Percentiles rank a stretch among this genome's conserved stretches.
These are phyloP conservation scores for Trichomonas tenax DNA, from an alignment of 208 protist genomes.

Conservation along the genomic window DNA sequence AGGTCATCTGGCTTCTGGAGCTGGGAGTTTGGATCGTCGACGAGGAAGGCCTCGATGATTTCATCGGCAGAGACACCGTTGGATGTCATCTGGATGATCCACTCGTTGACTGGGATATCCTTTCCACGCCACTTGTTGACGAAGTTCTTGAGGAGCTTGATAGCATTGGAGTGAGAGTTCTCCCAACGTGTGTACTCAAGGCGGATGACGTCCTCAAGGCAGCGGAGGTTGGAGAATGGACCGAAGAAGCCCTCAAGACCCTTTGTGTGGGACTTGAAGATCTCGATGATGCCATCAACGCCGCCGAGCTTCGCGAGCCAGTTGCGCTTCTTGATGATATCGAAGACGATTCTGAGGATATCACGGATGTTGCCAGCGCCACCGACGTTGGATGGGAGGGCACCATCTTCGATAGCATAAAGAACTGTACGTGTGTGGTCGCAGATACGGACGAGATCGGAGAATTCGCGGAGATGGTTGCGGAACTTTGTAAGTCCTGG, in stretches of 20 bases:
- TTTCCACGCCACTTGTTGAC: background rate
- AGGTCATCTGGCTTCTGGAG: background rate
- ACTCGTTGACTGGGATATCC: background rate
- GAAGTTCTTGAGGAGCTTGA: background rate
- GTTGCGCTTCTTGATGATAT: background rate
- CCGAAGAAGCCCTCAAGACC: background rate
- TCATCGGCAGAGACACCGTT: background rate
- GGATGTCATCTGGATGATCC: background rate
- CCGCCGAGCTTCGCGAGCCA: background rate
- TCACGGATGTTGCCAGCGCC: background rate
- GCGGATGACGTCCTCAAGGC: background rate
- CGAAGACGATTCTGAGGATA: background rate
- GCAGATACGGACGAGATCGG: background rate
- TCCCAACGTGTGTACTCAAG: conserved; percentile 8
- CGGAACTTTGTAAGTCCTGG: background rate
- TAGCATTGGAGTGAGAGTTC: background rate
- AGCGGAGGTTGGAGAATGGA: background rate
- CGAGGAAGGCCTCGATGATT: background rate
- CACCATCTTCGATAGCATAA: conserved; percentile 14
- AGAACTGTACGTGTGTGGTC: conserved; percentile 11
- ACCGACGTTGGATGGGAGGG: conserved; percentile 18
- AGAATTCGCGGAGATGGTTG: background rate
- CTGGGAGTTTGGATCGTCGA: background rate
- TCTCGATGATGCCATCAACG: background rate
- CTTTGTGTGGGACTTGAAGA: background rate